These are phyloP conservation scores for Carex scoparia DNA, from an alignment of 176 grass and related monocot genomes.

Conservation along the genomic window DNA sequence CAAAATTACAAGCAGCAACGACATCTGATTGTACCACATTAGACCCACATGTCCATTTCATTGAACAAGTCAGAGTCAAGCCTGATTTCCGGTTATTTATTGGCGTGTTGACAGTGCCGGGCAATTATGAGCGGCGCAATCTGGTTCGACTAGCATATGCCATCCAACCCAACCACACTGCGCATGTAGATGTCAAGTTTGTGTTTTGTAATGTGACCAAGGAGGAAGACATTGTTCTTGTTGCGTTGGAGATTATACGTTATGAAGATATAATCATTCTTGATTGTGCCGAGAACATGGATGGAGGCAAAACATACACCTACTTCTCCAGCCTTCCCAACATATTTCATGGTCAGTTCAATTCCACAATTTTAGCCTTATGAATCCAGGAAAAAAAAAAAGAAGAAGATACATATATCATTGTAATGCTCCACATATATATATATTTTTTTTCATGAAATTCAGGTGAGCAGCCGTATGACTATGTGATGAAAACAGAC, in stretches of 20 bases:
- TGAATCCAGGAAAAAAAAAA: neutral
- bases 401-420: neutral
- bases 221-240: conserved; percentile 26
- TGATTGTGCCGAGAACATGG: conserved; percentile 73
- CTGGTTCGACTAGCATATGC: conserved; percentile 33
- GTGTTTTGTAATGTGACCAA: conserved; percentile 40
- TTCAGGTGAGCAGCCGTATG: conserved; percentile 35
- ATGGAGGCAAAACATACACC: conserved; percentile 54
- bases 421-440: neutral
- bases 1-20: neutral
- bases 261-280: conserved; percentile 54
- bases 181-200: conserved; percentile 32
- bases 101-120: conserved; percentile 31
- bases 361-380: neutral
- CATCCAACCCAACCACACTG: conserved; percentile 13
- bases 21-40: neutral
- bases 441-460: neutral
- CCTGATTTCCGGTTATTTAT: conserved; percentile 34
- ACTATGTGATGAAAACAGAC: conserved; percentile 65
- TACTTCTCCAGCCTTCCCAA: conserved; percentile 48
- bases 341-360: conserved; percentile 17
- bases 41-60: neutral
- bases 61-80: neutral
- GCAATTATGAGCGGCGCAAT: conserved; percentile 34
- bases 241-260: conserved; percentile 35